phyloP scores from a whole-genome alignment of 2,329 filamentous ascomycete genomes.

The Tolypocladium tropicale region DNA sequence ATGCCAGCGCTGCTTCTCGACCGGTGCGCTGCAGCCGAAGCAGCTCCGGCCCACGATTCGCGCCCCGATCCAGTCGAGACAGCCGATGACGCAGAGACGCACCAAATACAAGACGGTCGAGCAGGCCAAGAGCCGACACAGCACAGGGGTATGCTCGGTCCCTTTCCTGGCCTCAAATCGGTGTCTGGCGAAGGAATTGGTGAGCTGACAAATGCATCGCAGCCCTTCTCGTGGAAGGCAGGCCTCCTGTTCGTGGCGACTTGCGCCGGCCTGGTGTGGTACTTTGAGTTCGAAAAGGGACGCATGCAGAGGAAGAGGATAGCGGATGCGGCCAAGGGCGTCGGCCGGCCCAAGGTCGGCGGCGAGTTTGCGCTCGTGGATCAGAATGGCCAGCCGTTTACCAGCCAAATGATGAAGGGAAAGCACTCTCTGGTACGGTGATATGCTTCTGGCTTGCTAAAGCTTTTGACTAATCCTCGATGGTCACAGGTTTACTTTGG shows the following conservation, averaged over 20 bases:
- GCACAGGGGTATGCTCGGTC: constrained; percentile 37
- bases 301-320: constrained; percentile 83
- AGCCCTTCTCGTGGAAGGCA: constrained; percentile 92
- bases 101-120: constrained; percentile 44
- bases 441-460: no score
- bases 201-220: constrained; percentile 14
- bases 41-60: constrained; percentile 23
- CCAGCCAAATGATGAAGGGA: constrained; percentile 72
- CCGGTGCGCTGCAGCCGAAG: constrained; percentile 22
- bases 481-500: constrained; percentile 81
- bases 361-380: constrained; percentile 76
- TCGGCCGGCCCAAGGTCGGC: constrained; percentile 87
- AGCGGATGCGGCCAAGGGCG: constrained; percentile 85
- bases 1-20: constrained; percentile 33
- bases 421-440: constrained; percentile 70
- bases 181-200: neutral
- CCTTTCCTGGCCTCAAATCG: neutral
- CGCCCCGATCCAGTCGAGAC: constrained; percentile 19
- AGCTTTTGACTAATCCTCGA: neutral
- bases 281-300: constrained; percentile 89
- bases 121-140: constrained; percentile 47
- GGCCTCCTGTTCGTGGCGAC: constrained; percentile 76
- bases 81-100: constrained; percentile 26
- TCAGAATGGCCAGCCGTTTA: constrained; percentile 69
- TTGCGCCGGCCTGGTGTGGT: constrained; percentile 69